Percentiles rank a stretch among this genome's conserved stretches.
Evolutionary conservation across 108 stramenopile genomes (phyloP).

Genomic region (Nitzschia sp.): DNA sequence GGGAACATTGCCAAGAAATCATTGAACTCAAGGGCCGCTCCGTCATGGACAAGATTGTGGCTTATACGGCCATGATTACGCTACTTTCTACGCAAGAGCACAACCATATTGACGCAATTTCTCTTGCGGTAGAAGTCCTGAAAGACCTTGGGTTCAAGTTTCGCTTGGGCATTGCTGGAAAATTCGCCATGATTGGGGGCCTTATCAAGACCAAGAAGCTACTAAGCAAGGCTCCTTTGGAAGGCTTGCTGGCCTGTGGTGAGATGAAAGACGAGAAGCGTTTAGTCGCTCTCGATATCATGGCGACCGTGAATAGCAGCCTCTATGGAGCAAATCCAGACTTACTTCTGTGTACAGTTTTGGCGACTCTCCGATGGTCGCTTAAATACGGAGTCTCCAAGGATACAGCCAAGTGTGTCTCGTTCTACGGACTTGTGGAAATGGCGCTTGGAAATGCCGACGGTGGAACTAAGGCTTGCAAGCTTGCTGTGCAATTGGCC

Average conservation of each 20-base stretch:
- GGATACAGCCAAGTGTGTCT: neutral
- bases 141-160: slow-evolving; percentile 8
- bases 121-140: slow-evolving; percentile 11
- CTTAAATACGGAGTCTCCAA: slow-evolving; percentile 18
- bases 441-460: slow-evolving; percentile 13
- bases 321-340: slow-evolving; percentile 11
- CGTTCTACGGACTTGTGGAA: neutral
- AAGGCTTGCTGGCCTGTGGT: neutral
- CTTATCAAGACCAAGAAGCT: slow-evolving; percentile 22
- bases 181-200: slow-evolving; percentile 6
- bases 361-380: slow-evolving; percentile 15
- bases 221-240: slow-evolving; percentile 14
- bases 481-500: slow-evolving; percentile 2
- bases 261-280: slow-evolving; percentile 13
- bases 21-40: neutral
- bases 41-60: slow-evolving; percentile 6
- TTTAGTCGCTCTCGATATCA: slow-evolving; percentile 11
- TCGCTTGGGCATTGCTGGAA: neutral
- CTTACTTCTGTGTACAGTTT: neutral
- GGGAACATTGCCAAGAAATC: neutral
- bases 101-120: slow-evolving; percentile 13
- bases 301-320: slow-evolving; percentile 1
- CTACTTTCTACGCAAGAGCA: neutral
- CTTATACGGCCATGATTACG: neutral
- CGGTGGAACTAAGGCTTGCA: neutral